Percentiles rank a stretch among this genome's conserved stretches.
Evolutionary conservation across 139 green algal genomes (phyloP).

Genomic region (Picochlorum costavermella): DNA sequence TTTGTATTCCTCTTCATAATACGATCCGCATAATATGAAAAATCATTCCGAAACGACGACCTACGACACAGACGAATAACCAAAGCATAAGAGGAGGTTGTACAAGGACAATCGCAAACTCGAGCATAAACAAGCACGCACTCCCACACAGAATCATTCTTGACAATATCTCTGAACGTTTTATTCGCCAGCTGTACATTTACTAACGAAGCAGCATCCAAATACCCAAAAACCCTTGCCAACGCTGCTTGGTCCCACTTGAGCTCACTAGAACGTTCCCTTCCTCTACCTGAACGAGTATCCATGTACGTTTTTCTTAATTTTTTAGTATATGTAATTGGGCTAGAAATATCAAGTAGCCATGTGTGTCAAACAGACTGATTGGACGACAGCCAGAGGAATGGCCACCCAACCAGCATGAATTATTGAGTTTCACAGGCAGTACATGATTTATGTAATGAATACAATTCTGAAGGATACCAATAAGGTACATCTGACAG

Average conservation of each 20-base stretch:
- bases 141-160: constrained; percentile 1
- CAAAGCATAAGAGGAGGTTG: background rate
- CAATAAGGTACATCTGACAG: too few relatives aligned
- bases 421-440: too few relatives aligned
- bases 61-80: background rate
- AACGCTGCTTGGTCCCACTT: background rate
- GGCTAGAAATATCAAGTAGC: too few relatives aligned
- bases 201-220: background rate
- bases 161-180: background rate
- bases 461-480: too few relatives aligned
- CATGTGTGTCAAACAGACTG: too few relatives aligned
- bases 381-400: too few relatives aligned
- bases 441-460: too few relatives aligned
- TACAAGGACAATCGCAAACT: background rate
- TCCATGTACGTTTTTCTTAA: too few relatives aligned
- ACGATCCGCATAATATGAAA: background rate
- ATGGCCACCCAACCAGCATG: too few relatives aligned
- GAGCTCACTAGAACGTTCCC: background rate
- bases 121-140: background rate
- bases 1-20: background rate
- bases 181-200: background rate
- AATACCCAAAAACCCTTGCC: background rate
- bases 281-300: too few relatives aligned
- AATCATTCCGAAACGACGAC: background rate
- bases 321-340: too few relatives aligned